phyloP scores from a whole-genome alignment of 768 basidiomycete species.

The Xerocomellus chrysenteron region DNA sequence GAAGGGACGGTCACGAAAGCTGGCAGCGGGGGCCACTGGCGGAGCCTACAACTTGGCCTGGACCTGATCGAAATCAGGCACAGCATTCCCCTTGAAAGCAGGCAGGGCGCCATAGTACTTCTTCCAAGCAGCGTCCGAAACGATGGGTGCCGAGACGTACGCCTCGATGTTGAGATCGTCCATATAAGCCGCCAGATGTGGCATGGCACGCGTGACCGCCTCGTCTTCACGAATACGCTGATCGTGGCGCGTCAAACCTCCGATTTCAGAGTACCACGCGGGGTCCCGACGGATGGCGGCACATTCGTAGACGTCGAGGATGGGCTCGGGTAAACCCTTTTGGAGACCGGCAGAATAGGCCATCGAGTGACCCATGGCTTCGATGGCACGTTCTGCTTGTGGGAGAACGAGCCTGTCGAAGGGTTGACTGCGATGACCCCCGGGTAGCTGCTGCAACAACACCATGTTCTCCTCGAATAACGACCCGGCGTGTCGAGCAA shows the following conservation, averaged over 20 bases:
- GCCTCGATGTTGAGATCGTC: constrained; percentile 45
- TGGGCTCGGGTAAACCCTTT: constrained; percentile 42
- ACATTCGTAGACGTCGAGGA: constrained; percentile 58
- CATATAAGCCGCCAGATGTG: constrained; percentile 42
- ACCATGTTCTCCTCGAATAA: constrained; percentile 47
- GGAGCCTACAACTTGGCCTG: constrained; percentile 42
- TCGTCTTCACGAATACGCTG: constrained; percentile 50
- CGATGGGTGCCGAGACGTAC: constrained; percentile 55
- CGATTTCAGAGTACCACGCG: constrained; percentile 1
- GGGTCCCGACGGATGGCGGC: constrained; percentile 24
- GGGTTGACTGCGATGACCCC: constrained; percentile 19
- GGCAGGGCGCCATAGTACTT: constrained; percentile 41
- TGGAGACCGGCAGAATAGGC: constrained; percentile 55
- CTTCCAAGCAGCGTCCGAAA: constrained; percentile 52
- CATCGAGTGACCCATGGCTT: constrained; percentile 64
- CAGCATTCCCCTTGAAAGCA: constrained; percentile 43
- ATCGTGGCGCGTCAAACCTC: constrained; percentile 29
- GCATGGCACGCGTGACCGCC: constrained; percentile 23
- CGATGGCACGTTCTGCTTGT: constrained; percentile 49
- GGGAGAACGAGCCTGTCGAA: constrained; percentile 58
- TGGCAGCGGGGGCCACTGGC: not conserved
- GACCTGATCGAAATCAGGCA: constrained; percentile 36
- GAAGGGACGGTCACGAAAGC: not conserved
- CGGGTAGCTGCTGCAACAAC: constrained; percentile 36
- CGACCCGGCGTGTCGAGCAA: constrained; percentile 49